Evolutionary conservation across 306 rosid species (phyloP), one percentile per base, ranked within the genome.

Genomic region (Phaseolus lunatus): DNA sequence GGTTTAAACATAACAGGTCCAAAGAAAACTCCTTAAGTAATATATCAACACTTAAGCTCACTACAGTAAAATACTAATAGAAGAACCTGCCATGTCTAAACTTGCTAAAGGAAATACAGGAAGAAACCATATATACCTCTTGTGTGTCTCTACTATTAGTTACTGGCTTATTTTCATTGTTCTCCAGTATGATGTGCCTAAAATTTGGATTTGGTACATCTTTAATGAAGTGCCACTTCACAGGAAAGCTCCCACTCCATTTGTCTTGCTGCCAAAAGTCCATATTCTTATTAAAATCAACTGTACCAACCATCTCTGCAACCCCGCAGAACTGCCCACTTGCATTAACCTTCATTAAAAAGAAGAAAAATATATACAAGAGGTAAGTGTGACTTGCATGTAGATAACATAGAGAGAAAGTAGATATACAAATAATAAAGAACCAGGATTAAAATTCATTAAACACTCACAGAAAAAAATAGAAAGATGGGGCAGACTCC

Each of bases 261-360:
- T 94, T 94, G 82, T 92, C 97, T 82, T 94, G 98, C 89, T 94
- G 98, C 97, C 98, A 94, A 71, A 94, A 94, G 86, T 90, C 96
- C 98, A 94, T 89, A 79, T 94, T 96, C 87, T 75, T 90, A 69
- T 80, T 76, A 81, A 89, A 92, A 79, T 94, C 98, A 67, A 92
- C 95, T 3, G 89, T 80, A 26, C 97, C 96, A 70, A 73, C 69
- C 94, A 94, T 94, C 90, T 94, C 97, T 0, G 95, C 97, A 18
- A 92, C 88, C 24, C 98, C 97, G 48, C 98, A 92, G 69, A 94
- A 94, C 70, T 94, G 98, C 66, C 96, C 98, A 52, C 98, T 94
- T 41, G 96, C 94, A 86, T 94, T 94, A 63, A 94, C 98, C 98
- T 94, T 77, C 49, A 81, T 78, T 52, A 44, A 1, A 26, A 43